A percentile compares a stretch with the other conserved stretches of the same genome.
phyloP scores from a whole-genome alignment of 345 rosid species.

The Raphanus raphanistrum region DNA sequence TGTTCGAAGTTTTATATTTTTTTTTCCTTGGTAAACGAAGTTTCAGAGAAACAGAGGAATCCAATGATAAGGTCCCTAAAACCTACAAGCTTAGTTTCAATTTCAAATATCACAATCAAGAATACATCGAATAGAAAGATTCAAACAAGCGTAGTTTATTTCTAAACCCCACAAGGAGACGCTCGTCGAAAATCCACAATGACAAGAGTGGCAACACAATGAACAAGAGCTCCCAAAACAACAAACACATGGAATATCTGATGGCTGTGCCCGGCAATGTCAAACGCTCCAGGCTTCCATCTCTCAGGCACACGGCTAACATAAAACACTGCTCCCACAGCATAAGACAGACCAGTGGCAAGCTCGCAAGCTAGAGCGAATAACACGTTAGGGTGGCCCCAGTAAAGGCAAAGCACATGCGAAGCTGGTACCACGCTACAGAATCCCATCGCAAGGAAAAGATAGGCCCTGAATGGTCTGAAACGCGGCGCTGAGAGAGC shows the following conservation, averaged over 20 bases:
- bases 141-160: too few species aligned
- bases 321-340: conserved; percentile 63
- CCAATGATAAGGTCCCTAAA: neutral
- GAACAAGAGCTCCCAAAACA: conserved; percentile 77
- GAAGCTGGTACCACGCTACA: conserved; percentile 75
- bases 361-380: conserved; percentile 65
- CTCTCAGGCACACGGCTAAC: conserved; percentile 75
- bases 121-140: neutral
- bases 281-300: conserved; percentile 93
- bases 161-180: conserved; percentile 50
- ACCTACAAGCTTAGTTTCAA: neutral
- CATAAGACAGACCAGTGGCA: conserved; percentile 59
- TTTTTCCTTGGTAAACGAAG: too few species aligned
- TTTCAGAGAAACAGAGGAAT: neutral
- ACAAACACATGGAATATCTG: conserved; percentile 93
- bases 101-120: neutral
- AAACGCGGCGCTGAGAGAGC: conserved; percentile 55
- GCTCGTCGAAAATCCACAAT: conserved; percentile 64
- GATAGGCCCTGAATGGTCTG: conserved; percentile 62
- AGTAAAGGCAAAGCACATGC: conserved; percentile 63
- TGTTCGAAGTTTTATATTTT: too few species aligned
- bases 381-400: conserved; percentile 65
- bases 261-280: conserved; percentile 91
- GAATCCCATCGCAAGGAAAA: conserved; percentile 85
- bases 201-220: conserved; percentile 63